Percentiles rank a stretch among this genome's conserved stretches.
Evolutionary conservation across 208 protist species (phyloP).

Genomic region (Crithidia expoeki): DNA sequence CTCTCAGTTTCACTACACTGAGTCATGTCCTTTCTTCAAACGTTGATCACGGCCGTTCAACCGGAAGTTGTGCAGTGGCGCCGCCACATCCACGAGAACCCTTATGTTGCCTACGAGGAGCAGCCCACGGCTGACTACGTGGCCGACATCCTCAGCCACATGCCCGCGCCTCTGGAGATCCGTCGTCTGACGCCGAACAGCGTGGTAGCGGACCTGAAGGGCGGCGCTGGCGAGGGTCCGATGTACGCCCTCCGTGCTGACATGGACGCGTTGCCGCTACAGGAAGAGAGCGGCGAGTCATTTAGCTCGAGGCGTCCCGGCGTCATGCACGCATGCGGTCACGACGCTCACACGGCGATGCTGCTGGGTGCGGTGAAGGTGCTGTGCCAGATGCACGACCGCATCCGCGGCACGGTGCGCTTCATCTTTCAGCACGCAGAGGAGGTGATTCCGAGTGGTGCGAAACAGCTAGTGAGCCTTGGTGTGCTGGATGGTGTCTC

Average conservation of each 20-base stretch:
- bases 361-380: conserved; percentile 68
- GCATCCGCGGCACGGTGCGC: conserved; percentile 63
- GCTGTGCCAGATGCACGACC: conserved; percentile 44
- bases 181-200: conserved; percentile 54
- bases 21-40: conserved; percentile 49
- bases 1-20: background rate
- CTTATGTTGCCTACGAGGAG: conserved; percentile 67
- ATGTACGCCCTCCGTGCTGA: conserved; percentile 65
- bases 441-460: conserved; percentile 66
- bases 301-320: conserved; percentile 59
- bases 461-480: conserved; percentile 50
- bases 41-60: conserved; percentile 45
- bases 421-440: conserved; percentile 85
- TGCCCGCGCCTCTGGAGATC: conserved; percentile 57
- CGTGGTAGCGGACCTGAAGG: conserved; percentile 61
- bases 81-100: too few relatives aligned
- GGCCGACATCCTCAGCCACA: conserved; percentile 41
- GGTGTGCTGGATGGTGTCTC: conserved; percentile 60
- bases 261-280: conserved; percentile 65
- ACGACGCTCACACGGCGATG: conserved; percentile 72
- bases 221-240: conserved; percentile 51
- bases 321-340: conserved; percentile 73
- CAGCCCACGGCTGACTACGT: conserved; percentile 75
- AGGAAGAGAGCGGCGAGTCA: conserved; percentile 51
- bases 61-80: conserved; percentile 64